Evolutionary conservation across 805 yeast species (phyloP), one percentile per base, ranked within the genome.

Genomic region (Kodamaea fukazawae): DNA sequence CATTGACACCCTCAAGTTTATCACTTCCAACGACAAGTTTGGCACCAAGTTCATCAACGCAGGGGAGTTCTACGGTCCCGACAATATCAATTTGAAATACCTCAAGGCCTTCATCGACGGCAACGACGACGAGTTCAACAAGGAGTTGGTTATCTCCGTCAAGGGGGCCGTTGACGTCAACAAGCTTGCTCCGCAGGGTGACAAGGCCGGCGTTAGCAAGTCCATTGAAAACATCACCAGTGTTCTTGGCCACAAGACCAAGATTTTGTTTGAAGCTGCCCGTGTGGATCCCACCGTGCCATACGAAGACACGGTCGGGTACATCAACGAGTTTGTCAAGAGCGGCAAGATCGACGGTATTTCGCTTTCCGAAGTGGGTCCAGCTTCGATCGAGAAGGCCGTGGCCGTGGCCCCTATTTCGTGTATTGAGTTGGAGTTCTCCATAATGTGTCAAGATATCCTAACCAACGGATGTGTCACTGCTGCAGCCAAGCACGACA

Each of bases 351-450:
- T 88, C 48, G 81, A 79, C 36, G 89, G 84, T 17, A 72, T 83
- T 38, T 82, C 95, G 1, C 64, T 89, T 34, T 79, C 88, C 37
- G 96, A 89, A 61, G 84, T 80, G 13, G 70, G 77, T 15, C 81
- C 77, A 4, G 70, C 67, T 0, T 76, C 90, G 10, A 73, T 90
- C 41, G 57, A 61, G 15, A 76, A 75, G 44, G 90, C 93, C 3
- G 61, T 66, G 27, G 60, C 67, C 30, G 74, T 77, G 3, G 43
- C 35, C 10, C 83, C 81, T 29, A 71, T 87, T 41, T 69, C 78
- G 2, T 78, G 78, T 48, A 86, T 84, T 32, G 96, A 89, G 65
- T 71, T 84, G 31, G 97, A 89, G 61, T 74, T 82, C 44, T 86
- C 95, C 2, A 56, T 90, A 42, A 77, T 83, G 65, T 59, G 79